phyloP scores from a whole-genome alignment of 305 asterid species.

The Coffea humblotiana region DNA sequence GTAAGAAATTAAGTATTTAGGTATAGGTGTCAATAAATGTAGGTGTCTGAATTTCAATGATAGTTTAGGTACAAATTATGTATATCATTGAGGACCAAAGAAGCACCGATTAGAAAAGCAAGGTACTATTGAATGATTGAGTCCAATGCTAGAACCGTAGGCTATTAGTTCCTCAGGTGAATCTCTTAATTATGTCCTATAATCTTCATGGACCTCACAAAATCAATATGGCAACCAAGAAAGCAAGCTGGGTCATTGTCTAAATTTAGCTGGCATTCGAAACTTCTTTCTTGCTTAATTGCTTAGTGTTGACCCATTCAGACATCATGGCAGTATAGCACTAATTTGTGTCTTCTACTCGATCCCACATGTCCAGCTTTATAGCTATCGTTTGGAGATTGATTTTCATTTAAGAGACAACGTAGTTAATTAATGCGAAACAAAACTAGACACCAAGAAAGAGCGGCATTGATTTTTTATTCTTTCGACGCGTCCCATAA shows the following conservation, averaged over 20 bases:
- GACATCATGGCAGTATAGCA: too few species aligned
- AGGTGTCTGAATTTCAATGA: too few species aligned
- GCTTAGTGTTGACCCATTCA: neutral
- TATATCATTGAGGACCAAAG: too few species aligned
- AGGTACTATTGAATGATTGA: neutral
- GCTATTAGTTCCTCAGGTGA: neutral
- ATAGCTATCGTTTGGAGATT: neutral
- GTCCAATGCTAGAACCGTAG: neutral
- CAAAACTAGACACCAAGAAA: neutral
- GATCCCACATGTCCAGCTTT: neutral
- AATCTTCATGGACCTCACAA: neutral
- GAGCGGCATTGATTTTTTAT: neutral
- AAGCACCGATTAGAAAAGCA: neutral
- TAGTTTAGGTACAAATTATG: too few species aligned
- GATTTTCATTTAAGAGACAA: neutral
- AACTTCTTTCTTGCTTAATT: neutral
- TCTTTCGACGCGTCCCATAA: neutral
- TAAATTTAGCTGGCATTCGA: neutral
- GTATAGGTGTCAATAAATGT: too few species aligned
- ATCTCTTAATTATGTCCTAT: neutral
- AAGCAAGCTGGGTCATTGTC: neutral
- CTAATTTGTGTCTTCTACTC: neutral
- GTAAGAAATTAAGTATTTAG: too few species aligned
- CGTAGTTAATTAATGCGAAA: neutral
- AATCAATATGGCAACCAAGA: neutral